Conservation (phyloP, 306 rosid species). For the Ammopiptanthus mongolicus region DNA sequence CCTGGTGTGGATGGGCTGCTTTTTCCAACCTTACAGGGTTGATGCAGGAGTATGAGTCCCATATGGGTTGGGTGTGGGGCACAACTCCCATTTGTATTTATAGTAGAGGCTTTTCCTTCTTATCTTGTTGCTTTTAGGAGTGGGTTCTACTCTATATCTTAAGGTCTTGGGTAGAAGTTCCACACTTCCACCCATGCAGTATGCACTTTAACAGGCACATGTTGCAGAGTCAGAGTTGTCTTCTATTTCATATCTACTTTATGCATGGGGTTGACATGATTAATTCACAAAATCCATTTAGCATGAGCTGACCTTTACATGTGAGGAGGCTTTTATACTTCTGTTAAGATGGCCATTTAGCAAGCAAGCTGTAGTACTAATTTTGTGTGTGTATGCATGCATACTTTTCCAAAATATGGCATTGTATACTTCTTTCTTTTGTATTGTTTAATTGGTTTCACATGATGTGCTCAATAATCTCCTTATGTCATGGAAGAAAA, state of each 20-base stretch:
- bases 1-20: background rate
- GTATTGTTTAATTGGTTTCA: slow-evolving; percentile 8
- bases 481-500: slow-evolving; percentile 4
- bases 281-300: background rate
- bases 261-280: background rate
- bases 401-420: slow-evolving; percentile 13
- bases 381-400: background rate
- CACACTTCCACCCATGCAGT: background rate
- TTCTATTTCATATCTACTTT: background rate
- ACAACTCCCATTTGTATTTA: background rate
- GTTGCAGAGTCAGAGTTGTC: background rate
- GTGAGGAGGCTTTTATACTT: background rate
- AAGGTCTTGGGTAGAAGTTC: background rate
- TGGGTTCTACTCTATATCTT: slow-evolving; percentile 2
- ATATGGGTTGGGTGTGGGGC: background rate
- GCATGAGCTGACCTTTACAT: background rate
- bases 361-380: background rate
- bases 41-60: slow-evolving; percentile 15
- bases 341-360: background rate
- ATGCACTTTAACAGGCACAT: background rate
- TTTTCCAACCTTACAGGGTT: slow-evolving; percentile 11
- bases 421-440: background rate
- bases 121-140: background rate
- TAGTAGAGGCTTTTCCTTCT: background rate
- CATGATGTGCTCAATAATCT: background rate